Evolutionary conservation across 2,329 filamentous ascomycete genomes (phyloP).

Genomic region (Penicillium concentricum): DNA sequence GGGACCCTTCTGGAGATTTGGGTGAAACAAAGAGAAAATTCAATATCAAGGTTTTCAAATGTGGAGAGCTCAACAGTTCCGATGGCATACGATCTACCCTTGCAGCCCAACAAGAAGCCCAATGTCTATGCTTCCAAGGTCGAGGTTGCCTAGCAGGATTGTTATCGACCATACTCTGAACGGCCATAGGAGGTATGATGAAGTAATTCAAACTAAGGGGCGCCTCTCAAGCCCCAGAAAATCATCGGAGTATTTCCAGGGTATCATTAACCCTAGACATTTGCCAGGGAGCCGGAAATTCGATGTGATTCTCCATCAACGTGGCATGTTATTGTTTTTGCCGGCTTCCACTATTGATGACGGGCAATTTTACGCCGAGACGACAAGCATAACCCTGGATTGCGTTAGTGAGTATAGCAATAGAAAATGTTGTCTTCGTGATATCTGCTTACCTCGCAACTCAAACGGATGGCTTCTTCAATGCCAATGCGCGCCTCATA

Average conservation of each 20-base stretch:
- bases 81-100: background rate
- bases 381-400: conserved; percentile 35
- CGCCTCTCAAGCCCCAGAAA: conserved; percentile 8
- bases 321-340: background rate
- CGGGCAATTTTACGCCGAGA: conserved; percentile 25
- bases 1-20: background rate
- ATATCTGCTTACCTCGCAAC: conserved; percentile 45
- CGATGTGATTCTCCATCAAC: conserved; percentile 10
- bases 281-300: conserved; percentile 5
- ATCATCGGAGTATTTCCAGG: conserved; percentile 10
- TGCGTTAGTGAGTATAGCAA: background rate
- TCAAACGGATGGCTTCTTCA: conserved; percentile 51
- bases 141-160: background rate
- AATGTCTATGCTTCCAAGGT: conserved; percentile 12
- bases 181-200: conserved; percentile 4
- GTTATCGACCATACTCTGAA: conserved; percentile 2
- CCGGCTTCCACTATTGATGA: background rate
- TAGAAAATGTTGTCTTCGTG: background rate
- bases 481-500: conserved; percentile 54
- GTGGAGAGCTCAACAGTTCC: background rate
- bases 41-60: background rate
- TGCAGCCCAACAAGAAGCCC: conserved; percentile 26
- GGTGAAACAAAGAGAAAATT: background rate
- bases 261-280: conserved; percentile 6
- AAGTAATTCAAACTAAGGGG: conserved; percentile 3